Base-by-base conservation (phyloP, 371 early-diverging fungal genomes). In the Rhizopus microsporus region DNA sequence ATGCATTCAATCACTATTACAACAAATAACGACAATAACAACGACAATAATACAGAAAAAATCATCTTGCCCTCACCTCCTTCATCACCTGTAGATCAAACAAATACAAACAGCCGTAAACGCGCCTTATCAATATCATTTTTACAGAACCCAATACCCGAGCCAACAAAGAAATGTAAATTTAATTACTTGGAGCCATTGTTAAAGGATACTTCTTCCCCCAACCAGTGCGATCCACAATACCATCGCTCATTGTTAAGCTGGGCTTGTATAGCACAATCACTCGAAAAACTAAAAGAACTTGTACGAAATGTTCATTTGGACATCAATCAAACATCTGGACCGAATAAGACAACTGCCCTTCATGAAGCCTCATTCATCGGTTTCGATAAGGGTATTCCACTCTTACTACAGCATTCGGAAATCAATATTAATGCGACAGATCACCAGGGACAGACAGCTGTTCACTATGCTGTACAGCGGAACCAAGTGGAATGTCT, bases 261-360 rank as follows among this genome's bases (percentile, higher is more conserved):
- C 17, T 73, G 73, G 71, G 73, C 77, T 8, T 76, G 77, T 51
- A 60, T 54, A 17, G 65, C 63, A n/a, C 59, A 62, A 44, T 74
- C 75, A 7, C 51, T 51, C 49, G 61, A 59, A 8, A 63, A 71
- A 8, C 32, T 74, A 29, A 29, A 65, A 40, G 37, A 65, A 7
- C 42, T 78, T 17, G 29, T 68, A 30, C 46, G 40, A 13, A 55
- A 57, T 46, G 59, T 57, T 5, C 64, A 74, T 52, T 56, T 73
- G 17, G 68, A 75, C 49, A 62, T 66, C 48, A 68, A 69, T 37
- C 32, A 62, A 12, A 62, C 55, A 7, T 63, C 65, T 44, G 73
- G 70, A 1, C 66, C 57, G 12, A 61, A 72, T 37, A 57, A 63
- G 43, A 66, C 69, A 35, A 74, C 77, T 4, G 75, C 74, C 3